Evolutionary conservation across 148 eudicot genomes (phyloP).

Genomic region (Nyssa sinensis): DNA sequence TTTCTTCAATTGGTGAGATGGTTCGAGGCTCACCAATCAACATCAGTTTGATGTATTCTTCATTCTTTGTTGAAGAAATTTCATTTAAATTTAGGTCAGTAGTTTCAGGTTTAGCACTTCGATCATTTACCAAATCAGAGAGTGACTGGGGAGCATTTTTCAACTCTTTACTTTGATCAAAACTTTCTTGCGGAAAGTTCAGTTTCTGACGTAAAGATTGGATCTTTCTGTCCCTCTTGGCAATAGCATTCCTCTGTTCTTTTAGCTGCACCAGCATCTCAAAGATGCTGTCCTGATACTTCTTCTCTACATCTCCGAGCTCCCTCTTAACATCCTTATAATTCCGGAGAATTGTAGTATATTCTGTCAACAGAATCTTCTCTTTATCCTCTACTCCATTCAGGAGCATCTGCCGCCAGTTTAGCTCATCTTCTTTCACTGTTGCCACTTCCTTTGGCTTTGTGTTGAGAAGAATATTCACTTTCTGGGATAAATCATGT

Average conservation of each 20-base stretch:
- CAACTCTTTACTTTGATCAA: constrained; percentile 14
- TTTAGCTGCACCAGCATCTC: constrained; percentile 45
- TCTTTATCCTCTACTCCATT: constrained; percentile 59
- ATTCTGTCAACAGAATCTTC: constrained; percentile 60
- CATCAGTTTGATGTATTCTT: constrained; percentile 36
- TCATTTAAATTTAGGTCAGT: background rate
- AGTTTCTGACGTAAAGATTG: constrained; percentile 51
- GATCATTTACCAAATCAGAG: background rate
- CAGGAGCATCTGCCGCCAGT: constrained; percentile 58
- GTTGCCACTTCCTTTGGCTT: constrained; percentile 12
- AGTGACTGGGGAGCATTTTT: background rate
- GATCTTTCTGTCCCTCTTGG: constrained; percentile 62
- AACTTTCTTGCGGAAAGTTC: constrained; percentile 32
- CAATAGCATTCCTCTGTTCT: constrained; percentile 44
- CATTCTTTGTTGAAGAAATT: background rate
- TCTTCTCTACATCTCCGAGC: constrained; percentile 53
- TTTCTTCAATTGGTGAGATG: constrained; percentile 56
- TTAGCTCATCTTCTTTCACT: constrained; percentile 44
- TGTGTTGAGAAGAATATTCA: background rate
- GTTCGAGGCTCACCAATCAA: constrained; percentile 20
- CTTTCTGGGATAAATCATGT: background rate
- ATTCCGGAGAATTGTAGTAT: constrained; percentile 55
- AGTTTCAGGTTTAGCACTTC: constrained; percentile 1
- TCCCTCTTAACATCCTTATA: constrained; percentile 64
- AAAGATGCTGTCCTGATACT: constrained; percentile 35